Base-by-base conservation (phyloP, 805 yeast species). In the Debaryomyces prosopidis region DNA sequence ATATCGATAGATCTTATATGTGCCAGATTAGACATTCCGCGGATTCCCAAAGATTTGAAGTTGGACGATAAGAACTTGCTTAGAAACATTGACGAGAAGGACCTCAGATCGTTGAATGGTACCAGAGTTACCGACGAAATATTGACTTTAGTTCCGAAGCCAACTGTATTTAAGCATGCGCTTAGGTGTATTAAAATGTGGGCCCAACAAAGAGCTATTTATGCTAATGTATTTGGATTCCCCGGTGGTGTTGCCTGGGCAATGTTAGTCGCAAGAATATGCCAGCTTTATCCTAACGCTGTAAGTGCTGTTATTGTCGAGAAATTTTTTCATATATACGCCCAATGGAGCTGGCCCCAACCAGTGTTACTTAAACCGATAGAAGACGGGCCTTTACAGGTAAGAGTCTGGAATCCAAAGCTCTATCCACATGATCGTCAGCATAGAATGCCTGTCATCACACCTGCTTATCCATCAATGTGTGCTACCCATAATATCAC, bases 171-270 rank as follows among this genome's bases (percentile, higher is more conserved):
- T 74, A 88, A 89, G 60, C 91, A 90, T 55, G 96, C 97, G 1
- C 71, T 94, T 46, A 75, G 99, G 52, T 91, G 96, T 12, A 87
- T 94, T 51, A 94, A 94, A 65, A 75, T 94, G 58, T 94, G 99
- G 99, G 99, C 99, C 0, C 92, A 90, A 61, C 81, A 90, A 58
- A 77, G 98, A 41, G 98, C 97, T 0, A 81, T 94, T 12, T 94
- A 94, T 67, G 97, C 89, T 5, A 94, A 94, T 60, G 86, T 94
- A 37, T 89, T 86, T 77, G 99, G 99, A 0, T 94, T 92, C 67
- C 99, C 98, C 1, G 99, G 99, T 59, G 99, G 99, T 66, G 99
- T 94, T 40, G 99, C 99, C 1, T 94, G 99, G 99, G 99, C 99
- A 0, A 94, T 94, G 97, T 66, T 94, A 34, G 97, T 91, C n/a